These are phyloP conservation scores for Cyberlindnera veronae DNA, from an alignment of 805 yeast genomes.

Conservation along the genomic window DNA sequence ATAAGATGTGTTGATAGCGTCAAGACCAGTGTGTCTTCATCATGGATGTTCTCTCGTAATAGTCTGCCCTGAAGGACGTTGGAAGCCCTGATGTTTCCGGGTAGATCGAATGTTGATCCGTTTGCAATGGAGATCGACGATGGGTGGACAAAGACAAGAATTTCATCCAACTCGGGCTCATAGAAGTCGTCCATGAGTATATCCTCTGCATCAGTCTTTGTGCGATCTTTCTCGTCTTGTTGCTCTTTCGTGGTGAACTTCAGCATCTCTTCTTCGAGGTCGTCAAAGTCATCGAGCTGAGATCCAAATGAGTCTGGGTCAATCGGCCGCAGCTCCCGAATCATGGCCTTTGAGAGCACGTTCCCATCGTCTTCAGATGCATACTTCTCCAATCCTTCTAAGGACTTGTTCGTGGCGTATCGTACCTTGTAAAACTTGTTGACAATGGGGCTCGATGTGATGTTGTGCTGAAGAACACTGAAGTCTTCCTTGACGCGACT, in stretches of 20 bases:
- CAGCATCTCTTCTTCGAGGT: slow-evolving; percentile 20
- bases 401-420: slow-evolving; percentile 17
- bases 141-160: slow-evolving; percentile 14
- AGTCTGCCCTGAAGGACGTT: slow-evolving; percentile 16
- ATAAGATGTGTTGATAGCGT: slow-evolving; percentile 38
- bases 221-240: too few species aligned
- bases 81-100: slow-evolving; percentile 17
- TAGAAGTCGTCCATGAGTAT: slow-evolving; percentile 2
- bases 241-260: slow-evolving; percentile 12
- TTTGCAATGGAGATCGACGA: slow-evolving; percentile 18
- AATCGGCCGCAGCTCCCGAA: slow-evolving; percentile 19
- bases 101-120: slow-evolving; percentile 11
- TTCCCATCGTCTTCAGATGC: slow-evolving; percentile 18
- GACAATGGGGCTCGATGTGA: slow-evolving; percentile 40
- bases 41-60: slow-evolving; percentile 9
- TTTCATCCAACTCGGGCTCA: slow-evolving; percentile 15
- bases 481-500: slow-evolving; percentile 15
- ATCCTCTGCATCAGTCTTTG: slow-evolving; percentile 6
- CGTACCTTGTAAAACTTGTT: slow-evolving; percentile 32
- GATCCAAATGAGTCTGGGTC: slow-evolving; percentile 24
- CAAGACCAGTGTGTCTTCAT: slow-evolving; percentile 37
- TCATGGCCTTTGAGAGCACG: slow-evolving; percentile 30
- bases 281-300: slow-evolving; percentile 16
- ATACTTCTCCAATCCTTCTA: slow-evolving; percentile 18
- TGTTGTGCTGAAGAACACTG: slow-evolving; percentile 36